A percentile compares a stretch with the other conserved stretches of the same genome.
phyloP scores from a whole-genome alignment of 2,329 filamentous ascomycete genomes.

The Thielaviopsis populi region DNA sequence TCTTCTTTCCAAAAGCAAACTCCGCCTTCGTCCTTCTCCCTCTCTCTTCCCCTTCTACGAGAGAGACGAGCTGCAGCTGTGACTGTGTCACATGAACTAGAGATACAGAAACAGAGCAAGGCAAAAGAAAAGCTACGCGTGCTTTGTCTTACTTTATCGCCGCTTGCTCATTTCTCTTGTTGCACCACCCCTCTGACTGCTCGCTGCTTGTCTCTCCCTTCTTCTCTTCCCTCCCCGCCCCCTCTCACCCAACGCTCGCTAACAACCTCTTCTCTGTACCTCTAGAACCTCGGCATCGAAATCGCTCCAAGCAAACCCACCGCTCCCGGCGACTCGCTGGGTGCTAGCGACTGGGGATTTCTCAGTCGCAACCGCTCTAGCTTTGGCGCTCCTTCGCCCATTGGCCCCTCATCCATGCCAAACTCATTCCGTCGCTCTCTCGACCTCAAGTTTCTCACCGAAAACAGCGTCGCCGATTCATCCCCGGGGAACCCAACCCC shows the following conservation, averaged over 20 bases:
- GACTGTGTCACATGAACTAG: background rate
- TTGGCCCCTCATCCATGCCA: slow-evolving; percentile 15
- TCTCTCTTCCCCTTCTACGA: background rate
- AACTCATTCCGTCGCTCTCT: slow-evolving; percentile 41
- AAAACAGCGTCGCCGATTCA: slow-evolving; percentile 22
- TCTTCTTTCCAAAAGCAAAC: too few species aligned
- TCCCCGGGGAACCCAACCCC: slow-evolving; percentile 8
- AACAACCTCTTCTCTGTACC: slow-evolving; percentile 10
- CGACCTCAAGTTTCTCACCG: slow-evolving; percentile 37
- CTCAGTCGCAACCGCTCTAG: slow-evolving; percentile 8
- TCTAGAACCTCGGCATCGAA: slow-evolving; percentile 12
- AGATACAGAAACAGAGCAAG: background rate
- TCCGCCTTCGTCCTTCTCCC: background rate
- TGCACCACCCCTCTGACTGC: background rate
- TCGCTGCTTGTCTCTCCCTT: background rate
- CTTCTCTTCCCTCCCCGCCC: background rate
- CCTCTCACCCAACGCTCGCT: background rate
- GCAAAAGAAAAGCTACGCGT: slow-evolving; percentile 7
- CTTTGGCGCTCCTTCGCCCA: slow-evolving; percentile 10
- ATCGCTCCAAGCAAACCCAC: slow-evolving; percentile 28
- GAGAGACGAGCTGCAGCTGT: background rate
- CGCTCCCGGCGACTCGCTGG: slow-evolving; percentile 22
- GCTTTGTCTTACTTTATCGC: background rate
- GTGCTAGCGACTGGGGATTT: slow-evolving; percentile 24
- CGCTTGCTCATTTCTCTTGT: background rate